A percentile compares a stretch with the other conserved stretches of the same genome.
phyloP scores from a whole-genome alignment of 192 early-diverging fungal genomes.

The Backusella westeae region DNA sequence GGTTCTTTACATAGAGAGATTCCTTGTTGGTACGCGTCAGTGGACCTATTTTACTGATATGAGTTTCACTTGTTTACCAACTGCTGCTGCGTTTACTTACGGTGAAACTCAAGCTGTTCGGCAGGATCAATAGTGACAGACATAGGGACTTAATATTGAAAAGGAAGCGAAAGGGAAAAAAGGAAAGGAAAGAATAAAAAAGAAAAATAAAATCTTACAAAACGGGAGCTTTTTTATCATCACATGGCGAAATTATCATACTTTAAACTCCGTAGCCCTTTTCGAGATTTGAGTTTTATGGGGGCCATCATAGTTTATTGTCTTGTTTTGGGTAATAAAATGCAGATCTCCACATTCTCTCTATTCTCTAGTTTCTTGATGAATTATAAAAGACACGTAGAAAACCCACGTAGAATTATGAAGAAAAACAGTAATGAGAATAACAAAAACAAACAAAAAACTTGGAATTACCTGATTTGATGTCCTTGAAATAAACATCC shows the following conservation, averaged over 20 bases:
- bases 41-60: slow-evolving; percentile 44
- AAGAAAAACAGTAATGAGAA: not conserved
- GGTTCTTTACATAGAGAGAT: slow-evolving; percentile 59
- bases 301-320: too few relatives aligned
- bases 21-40: slow-evolving; percentile 61
- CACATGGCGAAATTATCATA: not conserved
- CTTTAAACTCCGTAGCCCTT: not conserved
- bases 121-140: slow-evolving; percentile 11
- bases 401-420: not conserved
- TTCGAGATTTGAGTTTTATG: too few relatives aligned
- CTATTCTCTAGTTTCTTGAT: too few relatives aligned
- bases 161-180: not conserved
- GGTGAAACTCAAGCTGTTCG: slow-evolving; percentile 6
- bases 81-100: not conserved
- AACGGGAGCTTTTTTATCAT: not conserved
- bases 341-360: too few relatives aligned
- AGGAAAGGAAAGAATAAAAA: not conserved
- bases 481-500: not conserved
- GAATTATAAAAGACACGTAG: not conserved
- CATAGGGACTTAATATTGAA: not conserved
- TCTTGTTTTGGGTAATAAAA: too few relatives aligned
- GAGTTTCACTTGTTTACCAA: not conserved
- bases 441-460: not conserved
- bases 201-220: not conserved
- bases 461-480: not conserved